phyloP scores from a whole-genome alignment of 495 filamentous ascomycete genomes.

The Darksidea phi region DNA sequence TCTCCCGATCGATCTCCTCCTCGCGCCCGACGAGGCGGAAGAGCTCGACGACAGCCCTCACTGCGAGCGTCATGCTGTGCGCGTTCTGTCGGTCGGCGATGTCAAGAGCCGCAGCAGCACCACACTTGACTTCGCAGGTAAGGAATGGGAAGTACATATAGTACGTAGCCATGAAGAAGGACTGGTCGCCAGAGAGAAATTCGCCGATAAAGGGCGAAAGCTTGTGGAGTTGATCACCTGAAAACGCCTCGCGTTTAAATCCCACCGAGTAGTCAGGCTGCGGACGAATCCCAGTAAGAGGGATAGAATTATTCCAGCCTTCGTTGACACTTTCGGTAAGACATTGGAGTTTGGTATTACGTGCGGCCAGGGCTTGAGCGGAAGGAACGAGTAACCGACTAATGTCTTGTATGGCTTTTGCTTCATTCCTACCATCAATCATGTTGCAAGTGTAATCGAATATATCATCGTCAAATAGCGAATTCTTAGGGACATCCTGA shows the following conservation, averaged over 20 bases:
- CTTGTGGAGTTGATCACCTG: conserved; percentile 22
- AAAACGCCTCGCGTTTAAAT: conserved; percentile 28
- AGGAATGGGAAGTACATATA: conserved; percentile 48
- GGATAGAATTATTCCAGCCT: conserved; percentile 33
- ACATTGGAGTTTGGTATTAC: conserved; percentile 21
- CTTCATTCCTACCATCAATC: conserved; percentile 19
- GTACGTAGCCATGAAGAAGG: conserved; percentile 30
- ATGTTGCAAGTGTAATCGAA: conserved; percentile 24
- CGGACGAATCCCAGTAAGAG: conserved; percentile 32
- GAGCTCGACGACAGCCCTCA: conserved; percentile 43
- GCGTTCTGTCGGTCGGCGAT: conserved; percentile 45
- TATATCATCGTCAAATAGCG: conserved; percentile 32
- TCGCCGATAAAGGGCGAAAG: conserved; percentile 11
- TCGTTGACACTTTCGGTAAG: conserved; percentile 34
- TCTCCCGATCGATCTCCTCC: conserved; percentile 45
- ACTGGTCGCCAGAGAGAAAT: conserved; percentile 16
- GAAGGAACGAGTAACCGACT: conserved; percentile 31
- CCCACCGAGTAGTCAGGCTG: conserved; percentile 39
- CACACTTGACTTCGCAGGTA: conserved; percentile 44
- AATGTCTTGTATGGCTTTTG: conserved; percentile 34
- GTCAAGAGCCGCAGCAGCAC: conserved; percentile 41
- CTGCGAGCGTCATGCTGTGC: conserved; percentile 42
- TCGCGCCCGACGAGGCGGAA: conserved; percentile 39
- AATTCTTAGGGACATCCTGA: conserved; percentile 22
- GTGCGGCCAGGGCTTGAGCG: conserved; percentile 26